A percentile compares a stretch with the other conserved stretches of the same genome.
Evolutionary conservation across 371 early-diverging fungal genomes (phyloP).

Genomic region (Actinomortierella wolfii): DNA sequence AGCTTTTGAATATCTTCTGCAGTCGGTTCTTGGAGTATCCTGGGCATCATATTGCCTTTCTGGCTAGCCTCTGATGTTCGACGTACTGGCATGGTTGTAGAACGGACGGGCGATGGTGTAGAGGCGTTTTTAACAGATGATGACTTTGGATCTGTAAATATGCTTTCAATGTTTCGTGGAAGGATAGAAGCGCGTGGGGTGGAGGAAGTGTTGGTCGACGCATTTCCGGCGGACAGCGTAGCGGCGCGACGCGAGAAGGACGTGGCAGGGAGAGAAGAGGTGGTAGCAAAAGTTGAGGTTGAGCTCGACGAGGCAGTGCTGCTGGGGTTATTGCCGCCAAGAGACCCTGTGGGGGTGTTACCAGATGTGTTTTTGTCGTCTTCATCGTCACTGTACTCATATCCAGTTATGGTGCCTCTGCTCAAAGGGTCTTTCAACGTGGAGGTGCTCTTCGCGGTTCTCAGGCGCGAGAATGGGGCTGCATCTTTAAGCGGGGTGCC

Average conservation of each 20-base stretch:
- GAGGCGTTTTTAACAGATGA: too few species aligned
- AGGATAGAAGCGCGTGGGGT: constrained; percentile 30
- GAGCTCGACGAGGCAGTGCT: constrained; percentile 3
- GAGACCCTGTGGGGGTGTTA: not conserved
- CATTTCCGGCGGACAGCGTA: constrained; percentile 21
- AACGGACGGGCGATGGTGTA: too few species aligned
- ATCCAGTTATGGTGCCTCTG: too few species aligned
- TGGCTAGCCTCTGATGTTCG: too few species aligned
- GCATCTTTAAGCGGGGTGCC: constrained; percentile 27
- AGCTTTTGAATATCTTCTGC: constrained; percentile 27
- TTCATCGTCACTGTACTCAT: not conserved
- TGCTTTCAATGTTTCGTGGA: constrained; percentile 10
- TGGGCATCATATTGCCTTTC: too few species aligned
- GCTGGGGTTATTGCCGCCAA: constrained; percentile 6
- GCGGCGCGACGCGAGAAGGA: constrained; percentile 37
- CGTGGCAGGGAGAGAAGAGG: constrained; percentile 14
- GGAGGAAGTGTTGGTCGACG: not conserved
- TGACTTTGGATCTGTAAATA: constrained; percentile 16
- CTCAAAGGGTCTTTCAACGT: constrained; percentile 8
- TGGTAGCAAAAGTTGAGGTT: constrained; percentile 2
- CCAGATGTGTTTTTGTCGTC: not conserved
- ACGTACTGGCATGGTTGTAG: too few species aligned
- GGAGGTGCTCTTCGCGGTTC: constrained; percentile 10
- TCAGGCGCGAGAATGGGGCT: constrained; percentile 11
- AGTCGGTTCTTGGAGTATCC: constrained; percentile 17